These are phyloP conservation scores for Calonectria crousiana DNA, from an alignment of 2,329 filamentous ascomycete genomes.

Conservation along the genomic window DNA sequence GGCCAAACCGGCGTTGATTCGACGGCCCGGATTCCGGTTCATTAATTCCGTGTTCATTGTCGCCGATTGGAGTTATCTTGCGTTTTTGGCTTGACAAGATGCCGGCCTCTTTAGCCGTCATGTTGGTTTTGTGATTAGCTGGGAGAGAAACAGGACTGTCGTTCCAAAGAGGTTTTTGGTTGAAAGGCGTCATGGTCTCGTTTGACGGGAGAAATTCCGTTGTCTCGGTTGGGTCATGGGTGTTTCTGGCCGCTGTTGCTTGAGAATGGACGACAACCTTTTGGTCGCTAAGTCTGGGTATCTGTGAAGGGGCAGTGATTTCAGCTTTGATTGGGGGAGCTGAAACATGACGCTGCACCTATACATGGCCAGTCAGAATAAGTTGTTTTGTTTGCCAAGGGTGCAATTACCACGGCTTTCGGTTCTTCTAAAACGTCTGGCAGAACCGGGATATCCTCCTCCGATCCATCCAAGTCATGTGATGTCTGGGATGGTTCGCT, in stretches of 20 bases:
- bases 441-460: conserved; percentile 15
- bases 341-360: conserved; percentile 43
- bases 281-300: conserved; percentile 39
- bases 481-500: conserved; percentile 56
- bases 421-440: conserved; percentile 21
- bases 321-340: conserved; percentile 36
- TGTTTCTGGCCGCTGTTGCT: neutral
- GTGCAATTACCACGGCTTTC: conserved; percentile 22
- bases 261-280: conserved; percentile 4
- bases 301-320: conserved; percentile 33
- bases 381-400: neutral
- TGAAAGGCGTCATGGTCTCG: neutral
- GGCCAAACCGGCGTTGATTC: conserved; percentile 28
- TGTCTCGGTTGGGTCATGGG: neutral
- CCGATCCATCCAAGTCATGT: conserved; percentile 37
- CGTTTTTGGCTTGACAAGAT: neutral
- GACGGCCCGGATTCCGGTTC: conserved; percentile 6
- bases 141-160: neutral
- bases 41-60: conserved; percentile 28
- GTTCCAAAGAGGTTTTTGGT: neutral
- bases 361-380: conserved; percentile 23
- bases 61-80: conserved; percentile 2
- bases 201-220: neutral
- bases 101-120: neutral
- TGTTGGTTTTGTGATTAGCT: neutral